A percentile compares a stretch with the other conserved stretches of the same genome.
These are phyloP conservation scores for Ophiosphaerella korrae DNA, from an alignment of 2,329 filamentous ascomycete species.

Conservation along the genomic window DNA sequence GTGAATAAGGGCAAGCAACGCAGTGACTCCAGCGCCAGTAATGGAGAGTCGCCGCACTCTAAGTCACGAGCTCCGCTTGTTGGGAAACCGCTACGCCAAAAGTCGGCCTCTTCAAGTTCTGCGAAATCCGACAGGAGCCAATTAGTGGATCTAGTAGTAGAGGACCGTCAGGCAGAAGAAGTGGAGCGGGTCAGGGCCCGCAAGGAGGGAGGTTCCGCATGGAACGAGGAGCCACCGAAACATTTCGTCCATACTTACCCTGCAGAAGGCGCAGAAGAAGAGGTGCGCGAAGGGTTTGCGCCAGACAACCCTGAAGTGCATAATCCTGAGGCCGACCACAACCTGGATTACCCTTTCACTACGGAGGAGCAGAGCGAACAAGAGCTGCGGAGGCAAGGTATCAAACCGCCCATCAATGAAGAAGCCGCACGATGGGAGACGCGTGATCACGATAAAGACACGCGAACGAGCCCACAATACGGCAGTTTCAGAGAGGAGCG, in stretches of 20 bases:
- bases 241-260: constrained; percentile 61
- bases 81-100: constrained; percentile 50
- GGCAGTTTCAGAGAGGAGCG: constrained; percentile 51
- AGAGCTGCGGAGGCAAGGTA: constrained; percentile 38
- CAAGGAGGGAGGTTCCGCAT: constrained; percentile 66
- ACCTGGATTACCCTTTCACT: constrained; percentile 51
- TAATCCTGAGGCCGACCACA: constrained; percentile 51
- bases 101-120: constrained; percentile 55
- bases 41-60: constrained; percentile 40
- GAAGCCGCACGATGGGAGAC: constrained; percentile 53
- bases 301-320: constrained; percentile 53
- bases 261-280: constrained; percentile 54
- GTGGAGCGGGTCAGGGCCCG: constrained; percentile 65
- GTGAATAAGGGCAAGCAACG: constrained; percentile 52
- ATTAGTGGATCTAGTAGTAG: constrained; percentile 69
- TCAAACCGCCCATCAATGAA: constrained; percentile 46
- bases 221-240: constrained; percentile 62
- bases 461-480: constrained; percentile 43
- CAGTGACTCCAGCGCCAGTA: constrained; percentile 44
- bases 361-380: constrained; percentile 47
- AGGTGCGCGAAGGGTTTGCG: constrained; percentile 61
- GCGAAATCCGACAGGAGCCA: constrained; percentile 64
- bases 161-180: constrained; percentile 66
- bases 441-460: constrained; percentile 27
- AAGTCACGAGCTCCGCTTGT: constrained; percentile 42